Evolutionary conservation across 2,329 filamentous ascomycete genomes (phyloP).

Genomic region (Leptosphaerulina australis): DNA sequence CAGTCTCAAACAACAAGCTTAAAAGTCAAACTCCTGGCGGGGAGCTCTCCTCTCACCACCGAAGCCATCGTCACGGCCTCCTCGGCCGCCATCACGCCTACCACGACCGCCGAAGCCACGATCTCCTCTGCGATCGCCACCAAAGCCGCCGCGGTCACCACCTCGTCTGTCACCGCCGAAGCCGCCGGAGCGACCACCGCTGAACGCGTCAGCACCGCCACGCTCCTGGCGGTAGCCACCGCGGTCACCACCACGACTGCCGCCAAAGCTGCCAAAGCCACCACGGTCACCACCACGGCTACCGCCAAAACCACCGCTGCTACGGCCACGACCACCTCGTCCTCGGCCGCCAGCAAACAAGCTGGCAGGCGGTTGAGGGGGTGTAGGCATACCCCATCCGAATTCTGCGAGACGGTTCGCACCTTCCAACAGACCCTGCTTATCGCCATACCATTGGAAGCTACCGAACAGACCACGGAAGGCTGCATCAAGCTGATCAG

Average conservation of each 20-base stretch:
- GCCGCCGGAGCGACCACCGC: slow-evolving; percentile 10
- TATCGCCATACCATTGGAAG: slow-evolving; percentile 52
- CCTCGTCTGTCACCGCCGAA: slow-evolving; percentile 20
- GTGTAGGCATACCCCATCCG: slow-evolving; percentile 55
- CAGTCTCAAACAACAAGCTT: background rate
- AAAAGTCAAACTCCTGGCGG: slow-evolving; percentile 13
- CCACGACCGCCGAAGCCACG: slow-evolving; percentile 25
- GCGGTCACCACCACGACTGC: slow-evolving; percentile 15
- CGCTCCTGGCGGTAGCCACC: slow-evolving; percentile 24
- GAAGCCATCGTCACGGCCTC: slow-evolving; percentile 4
- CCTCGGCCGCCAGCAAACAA: slow-evolving; percentile 22
- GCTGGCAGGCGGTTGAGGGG: slow-evolving; percentile 46
- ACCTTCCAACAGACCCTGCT: slow-evolving; percentile 50
- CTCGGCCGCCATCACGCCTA: slow-evolving; percentile 5
- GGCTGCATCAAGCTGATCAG: slow-evolving; percentile 51
- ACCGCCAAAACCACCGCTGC: slow-evolving; percentile 23
- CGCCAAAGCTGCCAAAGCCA: slow-evolving; percentile 16
- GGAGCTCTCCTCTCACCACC: slow-evolving; percentile 22
- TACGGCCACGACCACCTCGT: slow-evolving; percentile 19
- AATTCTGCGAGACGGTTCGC: slow-evolving; percentile 54
- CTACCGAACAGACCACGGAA: slow-evolving; percentile 66
- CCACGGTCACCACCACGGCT: slow-evolving; percentile 26
- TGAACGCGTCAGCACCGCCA: slow-evolving; percentile 9
- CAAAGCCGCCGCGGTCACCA: slow-evolving; percentile 15
- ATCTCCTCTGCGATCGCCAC: slow-evolving; percentile 4